Evolutionary conservation across 106 monocot genomes (phyloP).

Genomic region (Narthecium ossifragum): DNA sequence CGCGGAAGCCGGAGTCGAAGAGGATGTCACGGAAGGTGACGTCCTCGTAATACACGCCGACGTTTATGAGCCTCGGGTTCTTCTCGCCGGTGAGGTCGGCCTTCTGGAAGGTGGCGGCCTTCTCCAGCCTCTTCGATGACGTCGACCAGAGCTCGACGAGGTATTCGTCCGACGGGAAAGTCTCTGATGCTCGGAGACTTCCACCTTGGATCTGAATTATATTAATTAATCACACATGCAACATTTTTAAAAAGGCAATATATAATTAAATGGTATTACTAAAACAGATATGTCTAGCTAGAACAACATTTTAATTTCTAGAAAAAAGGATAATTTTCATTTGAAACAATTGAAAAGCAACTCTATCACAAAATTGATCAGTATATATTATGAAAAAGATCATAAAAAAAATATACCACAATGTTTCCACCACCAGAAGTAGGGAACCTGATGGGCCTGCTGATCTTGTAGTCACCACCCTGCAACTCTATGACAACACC

Average conservation of each 20-base stretch:
- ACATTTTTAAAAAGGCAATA: too few relatives aligned
- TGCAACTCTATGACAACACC: constrained; percentile 65
- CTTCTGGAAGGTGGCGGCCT: too few relatives aligned
- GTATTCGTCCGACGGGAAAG: constrained; percentile 54
- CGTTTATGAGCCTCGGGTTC: too few relatives aligned
- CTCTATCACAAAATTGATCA: too few relatives aligned
- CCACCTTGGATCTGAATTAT: constrained; percentile 82
- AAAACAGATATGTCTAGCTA: too few relatives aligned
- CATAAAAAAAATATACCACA: constrained; percentile 30
- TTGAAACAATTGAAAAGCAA: too few relatives aligned
- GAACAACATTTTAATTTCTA: too few relatives aligned
- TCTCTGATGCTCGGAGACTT: constrained; percentile 50
- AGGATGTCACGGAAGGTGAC: constrained; percentile 54
- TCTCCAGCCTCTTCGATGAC: background rate
- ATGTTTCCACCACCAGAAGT: constrained; percentile 55
- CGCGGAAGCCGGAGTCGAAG: constrained; percentile 56
- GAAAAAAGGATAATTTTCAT: too few relatives aligned
- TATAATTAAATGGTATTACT: too few relatives aligned
- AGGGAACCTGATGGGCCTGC: constrained; percentile 37
- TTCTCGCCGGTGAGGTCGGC: too few relatives aligned
- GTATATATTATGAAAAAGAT: too few relatives aligned
- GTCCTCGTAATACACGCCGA: constrained; percentile 67
- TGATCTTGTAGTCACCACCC: constrained; percentile 56
- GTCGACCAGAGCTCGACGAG: constrained; percentile 63
- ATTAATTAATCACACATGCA: too few relatives aligned